phyloP scores from a whole-genome alignment of 371 early-diverging fungal species.

The Mucor ambiguus region DNA sequence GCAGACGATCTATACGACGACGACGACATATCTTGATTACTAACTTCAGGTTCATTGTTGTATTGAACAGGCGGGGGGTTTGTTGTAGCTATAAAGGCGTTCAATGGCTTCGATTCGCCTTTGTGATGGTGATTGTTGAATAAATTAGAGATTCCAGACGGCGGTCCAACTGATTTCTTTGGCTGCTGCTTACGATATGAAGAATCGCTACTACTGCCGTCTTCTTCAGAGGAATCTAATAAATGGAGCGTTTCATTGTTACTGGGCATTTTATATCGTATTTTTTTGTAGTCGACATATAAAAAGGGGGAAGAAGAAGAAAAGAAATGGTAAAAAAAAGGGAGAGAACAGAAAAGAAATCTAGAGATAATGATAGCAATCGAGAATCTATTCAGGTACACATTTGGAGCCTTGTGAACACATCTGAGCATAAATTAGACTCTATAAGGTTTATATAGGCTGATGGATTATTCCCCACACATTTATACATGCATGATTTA shows the following conservation, averaged over 20 bases:
- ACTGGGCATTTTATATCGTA: neutral
- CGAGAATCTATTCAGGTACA: neutral
- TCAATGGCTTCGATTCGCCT: slow-evolving; percentile 2
- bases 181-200: neutral
- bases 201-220: neutral
- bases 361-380: neutral
- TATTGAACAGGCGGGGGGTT: neutral
- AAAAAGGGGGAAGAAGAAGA: neutral
- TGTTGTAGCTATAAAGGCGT: slow-evolving; percentile 3
- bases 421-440: neutral
- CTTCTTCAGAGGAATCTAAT: neutral
- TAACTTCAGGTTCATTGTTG: neutral
- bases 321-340: neutral
- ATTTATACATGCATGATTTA: neutral
- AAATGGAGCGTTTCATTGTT: neutral
- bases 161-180: neutral
- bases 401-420: neutral
- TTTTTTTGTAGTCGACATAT: neutral
- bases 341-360: neutral
- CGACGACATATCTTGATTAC: neutral
- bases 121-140: neutral
- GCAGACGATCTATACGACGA: slow-evolving; percentile 10
- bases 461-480: neutral
- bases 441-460: neutral
- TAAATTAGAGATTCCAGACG: slow-evolving; percentile 1